These are phyloP conservation scores for Metschnikowia santaceciliae DNA, from an alignment of 805 yeast species.

Conservation along the genomic window DNA sequence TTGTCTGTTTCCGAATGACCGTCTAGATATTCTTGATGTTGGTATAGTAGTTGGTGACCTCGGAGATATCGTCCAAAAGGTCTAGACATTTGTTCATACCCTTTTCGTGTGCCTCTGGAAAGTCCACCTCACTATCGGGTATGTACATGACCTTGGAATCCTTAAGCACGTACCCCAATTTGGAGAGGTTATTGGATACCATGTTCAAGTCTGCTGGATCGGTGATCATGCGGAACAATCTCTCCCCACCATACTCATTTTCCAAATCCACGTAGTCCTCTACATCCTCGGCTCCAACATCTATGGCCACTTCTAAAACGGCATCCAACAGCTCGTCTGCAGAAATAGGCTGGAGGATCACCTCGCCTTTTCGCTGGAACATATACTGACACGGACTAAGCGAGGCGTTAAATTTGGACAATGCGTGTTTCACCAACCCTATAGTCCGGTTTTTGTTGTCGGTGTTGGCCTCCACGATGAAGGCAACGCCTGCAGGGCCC, in stretches of 20 bases:
- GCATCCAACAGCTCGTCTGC: conserved; percentile 50
- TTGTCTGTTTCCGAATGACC: not conserved
- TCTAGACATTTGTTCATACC: conserved; percentile 55
- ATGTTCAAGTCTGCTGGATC: conserved; percentile 60
- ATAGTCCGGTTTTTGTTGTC: conserved; percentile 85
- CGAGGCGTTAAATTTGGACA: conserved; percentile 64
- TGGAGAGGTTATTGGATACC: conserved; percentile 56
- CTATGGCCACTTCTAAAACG: conserved; percentile 70
- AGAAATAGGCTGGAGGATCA: conserved; percentile 46
- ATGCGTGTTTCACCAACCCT: conserved; percentile 67
- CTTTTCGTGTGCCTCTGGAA: conserved; percentile 49
- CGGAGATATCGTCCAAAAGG: conserved; percentile 73
- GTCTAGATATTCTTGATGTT: conserved; percentile 45
- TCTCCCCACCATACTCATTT: conserved; percentile 36
- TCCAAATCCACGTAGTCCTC: conserved; percentile 47
- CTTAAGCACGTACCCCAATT: conserved; percentile 51
- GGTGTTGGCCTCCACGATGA: conserved; percentile 81
- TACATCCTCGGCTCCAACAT: conserved; percentile 76
- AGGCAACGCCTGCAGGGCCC: conserved; percentile 89
- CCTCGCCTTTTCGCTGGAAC: conserved; percentile 75
- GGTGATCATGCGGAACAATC: conserved; percentile 47
- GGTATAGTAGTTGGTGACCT: conserved; percentile 74
- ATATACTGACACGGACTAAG: conserved; percentile 74
- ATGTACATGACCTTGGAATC: conserved; percentile 70
- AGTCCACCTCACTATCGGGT: conserved; percentile 54